These are phyloP conservation scores for Cladosporium sp. DNA, from an alignment of 2,329 filamentous ascomycete species.

Conservation along the genomic window DNA sequence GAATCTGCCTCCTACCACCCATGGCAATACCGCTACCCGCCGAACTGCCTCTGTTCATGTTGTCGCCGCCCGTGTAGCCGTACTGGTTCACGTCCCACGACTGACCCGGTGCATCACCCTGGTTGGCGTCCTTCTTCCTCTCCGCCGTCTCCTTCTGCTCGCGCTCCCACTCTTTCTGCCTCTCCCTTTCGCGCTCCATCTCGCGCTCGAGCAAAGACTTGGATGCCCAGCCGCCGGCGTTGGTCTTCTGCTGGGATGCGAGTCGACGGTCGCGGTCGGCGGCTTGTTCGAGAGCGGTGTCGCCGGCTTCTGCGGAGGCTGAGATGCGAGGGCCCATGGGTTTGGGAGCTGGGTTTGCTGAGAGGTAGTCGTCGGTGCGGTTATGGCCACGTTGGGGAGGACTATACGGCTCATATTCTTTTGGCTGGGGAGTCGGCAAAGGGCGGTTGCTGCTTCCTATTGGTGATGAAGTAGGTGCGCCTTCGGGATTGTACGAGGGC, in stretches of 20 bases:
- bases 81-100: conserved; percentile 78
- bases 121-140: conserved; percentile 55
- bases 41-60: conserved; percentile 65
- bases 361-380: conserved; percentile 62
- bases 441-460: conserved; percentile 31
- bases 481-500: conserved; percentile 20
- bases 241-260: conserved; percentile 62
- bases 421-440: conserved; percentile 30
- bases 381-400: conserved; percentile 34
- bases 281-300: conserved; percentile 49
- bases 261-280: conserved; percentile 63
- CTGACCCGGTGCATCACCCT: conserved; percentile 68
- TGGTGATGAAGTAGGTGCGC: conserved; percentile 26
- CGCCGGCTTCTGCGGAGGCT: conserved; percentile 52
- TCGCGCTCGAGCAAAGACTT: conserved; percentile 76
- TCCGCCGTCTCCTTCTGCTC: conserved; percentile 66
- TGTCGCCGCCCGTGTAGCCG: conserved; percentile 74
- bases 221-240: conserved; percentile 63
- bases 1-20: conserved; percentile 72
- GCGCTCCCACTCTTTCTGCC: conserved; percentile 79
- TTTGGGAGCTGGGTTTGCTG: conserved; percentile 56
- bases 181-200: conserved; percentile 76
- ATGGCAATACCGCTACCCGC: conserved; percentile 64
- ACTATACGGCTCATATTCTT: conserved; percentile 29
- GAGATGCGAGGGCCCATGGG: conserved; percentile 41